Percentiles rank a stretch among this genome's conserved stretches.
phyloP scores from a whole-genome alignment of 345 rosid species.

The Salix suchowensis region DNA sequence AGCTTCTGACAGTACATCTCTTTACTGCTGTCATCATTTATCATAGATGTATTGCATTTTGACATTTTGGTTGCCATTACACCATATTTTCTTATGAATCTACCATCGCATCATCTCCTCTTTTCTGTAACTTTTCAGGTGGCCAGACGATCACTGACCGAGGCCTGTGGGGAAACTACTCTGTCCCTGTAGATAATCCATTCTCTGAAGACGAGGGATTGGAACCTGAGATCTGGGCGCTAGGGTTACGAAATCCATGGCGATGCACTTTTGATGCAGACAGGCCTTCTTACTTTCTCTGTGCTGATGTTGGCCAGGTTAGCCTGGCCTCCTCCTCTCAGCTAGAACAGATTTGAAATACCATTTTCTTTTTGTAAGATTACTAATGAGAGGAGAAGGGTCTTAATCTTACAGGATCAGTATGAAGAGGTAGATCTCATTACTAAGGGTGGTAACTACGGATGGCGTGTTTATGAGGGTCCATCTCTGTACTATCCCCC shows the following conservation, averaged over 20 bases:
- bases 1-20: background rate
- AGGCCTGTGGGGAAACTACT: conserved; percentile 67
- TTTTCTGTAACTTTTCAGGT: conserved; percentile 17
- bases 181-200: conserved; percentile 64
- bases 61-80: background rate
- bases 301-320: conserved; percentile 34
- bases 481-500: conserved; percentile 24
- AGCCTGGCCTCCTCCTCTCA: background rate
- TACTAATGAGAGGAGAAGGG: conserved; percentile 24
- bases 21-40: no score
- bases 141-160: conserved; percentile 22
- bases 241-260: conserved; percentile 67
- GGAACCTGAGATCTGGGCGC: conserved; percentile 59
- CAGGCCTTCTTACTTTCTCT: conserved; percentile 57
- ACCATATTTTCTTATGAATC: background rate
- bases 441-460: conserved; percentile 55
- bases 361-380: background rate
- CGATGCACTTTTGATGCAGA: conserved; percentile 59
- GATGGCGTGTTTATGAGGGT: conserved; percentile 54
- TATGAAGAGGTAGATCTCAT: conserved; percentile 55
- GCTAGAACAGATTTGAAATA: background rate
- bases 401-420: conserved; percentile 27
- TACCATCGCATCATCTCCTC: background rate
- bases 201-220: conserved; percentile 43
- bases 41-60: background rate